Evolutionary conservation across 2,329 filamentous ascomycete species (phyloP).

Genomic region (Cytospora mali): DNA sequence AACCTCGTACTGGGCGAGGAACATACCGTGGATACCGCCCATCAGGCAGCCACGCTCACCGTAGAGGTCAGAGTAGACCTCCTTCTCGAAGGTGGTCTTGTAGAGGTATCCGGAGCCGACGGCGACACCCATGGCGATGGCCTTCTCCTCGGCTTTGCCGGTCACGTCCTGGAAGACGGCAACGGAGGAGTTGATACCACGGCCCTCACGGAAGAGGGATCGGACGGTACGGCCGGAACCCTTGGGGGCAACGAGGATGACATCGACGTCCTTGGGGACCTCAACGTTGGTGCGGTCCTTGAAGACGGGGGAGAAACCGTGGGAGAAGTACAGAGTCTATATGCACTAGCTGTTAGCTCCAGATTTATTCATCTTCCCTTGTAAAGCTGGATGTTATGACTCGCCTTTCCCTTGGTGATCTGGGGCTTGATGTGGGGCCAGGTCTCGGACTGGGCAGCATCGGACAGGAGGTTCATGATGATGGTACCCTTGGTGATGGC

Average conservation of each 20-base stretch:
- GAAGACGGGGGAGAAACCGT: slow-evolving; percentile 99
- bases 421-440: slow-evolving; percentile 98
- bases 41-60: slow-evolving; percentile 99
- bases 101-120: slow-evolving; percentile 98
- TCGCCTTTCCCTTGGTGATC: slow-evolving; percentile 96
- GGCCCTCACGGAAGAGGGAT: slow-evolving; percentile 97
- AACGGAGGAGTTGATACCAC: slow-evolving; percentile 99
- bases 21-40: slow-evolving; percentile 99
- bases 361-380: neutral
- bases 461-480: slow-evolving; percentile 98
- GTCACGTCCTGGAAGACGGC: slow-evolving; percentile 98
- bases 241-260: slow-evolving; percentile 99
- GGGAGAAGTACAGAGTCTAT: slow-evolving; percentile 99
- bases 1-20: slow-evolving; percentile 99
- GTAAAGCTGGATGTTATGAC: slow-evolving; percentile 36
- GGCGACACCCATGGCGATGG: slow-evolving; percentile 92
- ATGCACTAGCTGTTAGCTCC: neutral
- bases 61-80: slow-evolving; percentile 99
- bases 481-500: slow-evolving; percentile 92
- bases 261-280: slow-evolving; percentile 91
- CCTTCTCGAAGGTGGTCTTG: slow-evolving; percentile 99
- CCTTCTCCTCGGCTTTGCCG: slow-evolving; percentile 97
- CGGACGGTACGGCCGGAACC: slow-evolving; percentile 98
- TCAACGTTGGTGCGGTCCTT: slow-evolving; percentile 99
- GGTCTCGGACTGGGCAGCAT: slow-evolving; percentile 97